Evolutionary conservation across 2,329 filamentous ascomycete genomes (phyloP).

Genomic region (Fusarium equiseti): DNA sequence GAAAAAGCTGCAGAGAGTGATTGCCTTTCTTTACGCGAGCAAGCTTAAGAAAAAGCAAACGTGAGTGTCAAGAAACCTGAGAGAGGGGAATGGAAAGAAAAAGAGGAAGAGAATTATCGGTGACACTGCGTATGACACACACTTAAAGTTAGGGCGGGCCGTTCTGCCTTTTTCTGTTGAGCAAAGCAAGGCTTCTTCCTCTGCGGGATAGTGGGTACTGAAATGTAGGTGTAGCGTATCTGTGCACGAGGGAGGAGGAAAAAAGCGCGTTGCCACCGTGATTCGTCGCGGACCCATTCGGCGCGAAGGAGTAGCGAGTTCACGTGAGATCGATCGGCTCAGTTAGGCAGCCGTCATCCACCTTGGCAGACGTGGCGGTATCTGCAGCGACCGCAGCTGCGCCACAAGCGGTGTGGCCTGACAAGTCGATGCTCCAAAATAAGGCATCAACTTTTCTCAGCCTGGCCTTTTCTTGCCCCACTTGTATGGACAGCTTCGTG

Average conservation of each 20-base stretch:
- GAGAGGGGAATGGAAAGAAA: neutral
- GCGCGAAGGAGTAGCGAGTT: constrained; percentile 53
- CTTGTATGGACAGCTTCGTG: constrained; percentile 51
- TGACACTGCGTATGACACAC: constrained; percentile 36
- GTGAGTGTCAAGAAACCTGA: neutral
- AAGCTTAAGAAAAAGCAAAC: neutral
- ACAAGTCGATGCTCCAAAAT: neutral
- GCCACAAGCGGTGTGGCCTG: constrained; percentile 41
- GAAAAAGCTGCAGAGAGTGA: neutral
- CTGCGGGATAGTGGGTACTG: constrained; percentile 22
- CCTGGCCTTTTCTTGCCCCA: constrained; percentile 48
- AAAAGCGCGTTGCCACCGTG: constrained; percentile 43
- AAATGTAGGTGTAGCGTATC: constrained; percentile 19
- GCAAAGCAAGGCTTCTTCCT: constrained; percentile 30
- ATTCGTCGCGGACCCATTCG: constrained; percentile 34
- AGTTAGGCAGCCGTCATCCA: constrained; percentile 50
- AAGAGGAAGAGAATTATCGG: constrained; percentile 26
- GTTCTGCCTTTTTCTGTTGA: constrained; percentile 27
- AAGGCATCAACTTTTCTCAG: constrained; percentile 44
- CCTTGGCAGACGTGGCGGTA: constrained; percentile 32
- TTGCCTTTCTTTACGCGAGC: neutral
- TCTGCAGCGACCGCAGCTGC: constrained; percentile 8
- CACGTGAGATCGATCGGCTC: constrained; percentile 50
- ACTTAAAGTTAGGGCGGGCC: constrained; percentile 23
- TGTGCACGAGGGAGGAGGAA: constrained; percentile 31